Base-by-base conservation (phyloP, 164 flowering plant species). In the Macadamia tetraphylla region DNA sequence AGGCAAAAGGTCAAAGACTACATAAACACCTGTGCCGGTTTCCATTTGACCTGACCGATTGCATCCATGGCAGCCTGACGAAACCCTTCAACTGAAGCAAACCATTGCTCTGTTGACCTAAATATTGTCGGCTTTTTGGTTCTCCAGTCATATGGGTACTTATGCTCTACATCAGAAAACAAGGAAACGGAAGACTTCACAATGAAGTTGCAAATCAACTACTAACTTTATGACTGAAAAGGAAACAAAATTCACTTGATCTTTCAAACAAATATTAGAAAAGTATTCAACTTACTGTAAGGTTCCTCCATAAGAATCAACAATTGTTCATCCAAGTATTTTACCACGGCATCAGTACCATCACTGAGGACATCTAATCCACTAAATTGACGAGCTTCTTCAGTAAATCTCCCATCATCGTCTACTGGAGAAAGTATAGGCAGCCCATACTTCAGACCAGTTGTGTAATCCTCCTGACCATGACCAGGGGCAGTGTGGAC, bases 401-500 rank as follows among this genome's bases (percentile, higher is more conserved):
- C 94, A 63, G 97, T 90, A 68, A 94, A 94, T 62, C 80, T 87
- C 55, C 99, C 99, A 58, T 83, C 86, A 77, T 94, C 99, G 74
- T 89, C 97, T 40, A 94, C 99, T 53, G 97, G 99, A 58, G 97
- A 90, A 64, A 89, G 32, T 62, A 94, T 67, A 48, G 97, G 90
- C 67, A 94, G 74, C 44, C 89, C 92, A 76, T 94, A 94, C 76
- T 91, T 94, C 64, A 87, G 75, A 73, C 97, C 97, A 74, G 96
- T 92, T 29, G 71, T 67, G 69, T 90, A 92, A 79, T 94, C 99
- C 78, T 94, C 97, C 74, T 84, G 94, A 57, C 99, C 99, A 80
- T 94, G 97, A 71, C 99, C 97, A 69, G 99, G 99, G 43, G 99
- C 99, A 35, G 99, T 92, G 79, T 94, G 99, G 74, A 94, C 99